Percentiles rank a stretch among this genome's conserved stretches.
phyloP scores from a whole-genome alignment of 257 asterid species.

The Buddleja alternifolia region DNA sequence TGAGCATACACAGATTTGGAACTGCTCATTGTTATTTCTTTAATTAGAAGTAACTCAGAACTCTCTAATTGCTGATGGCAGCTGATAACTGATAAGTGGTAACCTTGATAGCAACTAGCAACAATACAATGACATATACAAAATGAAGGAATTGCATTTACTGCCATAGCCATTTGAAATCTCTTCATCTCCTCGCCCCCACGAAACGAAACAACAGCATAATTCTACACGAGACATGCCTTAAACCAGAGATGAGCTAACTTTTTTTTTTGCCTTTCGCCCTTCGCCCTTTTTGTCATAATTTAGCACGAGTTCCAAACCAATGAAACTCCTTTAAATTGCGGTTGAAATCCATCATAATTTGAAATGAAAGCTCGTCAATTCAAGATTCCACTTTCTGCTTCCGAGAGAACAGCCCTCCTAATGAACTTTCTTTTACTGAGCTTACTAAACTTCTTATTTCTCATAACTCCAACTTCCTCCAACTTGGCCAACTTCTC shows the following conservation, averaged over 20 bases:
- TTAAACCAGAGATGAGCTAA: not conserved
- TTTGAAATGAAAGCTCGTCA: conserved; percentile 10
- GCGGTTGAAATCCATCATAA: no score
- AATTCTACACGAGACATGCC: no score
- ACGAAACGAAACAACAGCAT: not conserved
- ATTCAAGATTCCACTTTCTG: conserved; percentile 22
- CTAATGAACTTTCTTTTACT: conserved; percentile 42
- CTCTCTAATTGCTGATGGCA: no score
- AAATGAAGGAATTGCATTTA: no score
- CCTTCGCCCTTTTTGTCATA: not conserved
- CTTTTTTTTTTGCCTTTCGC: not conserved
- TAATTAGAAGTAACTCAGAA: no score
- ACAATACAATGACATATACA: no score
- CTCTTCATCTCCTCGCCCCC: not conserved
- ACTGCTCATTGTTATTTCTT: no score
- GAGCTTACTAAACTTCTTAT: conserved; percentile 35
- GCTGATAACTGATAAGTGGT: no score
- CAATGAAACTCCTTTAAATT: no score
- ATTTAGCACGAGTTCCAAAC: not conserved
- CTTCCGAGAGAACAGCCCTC: conserved; percentile 35
- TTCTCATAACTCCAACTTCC: conserved; percentile 36
- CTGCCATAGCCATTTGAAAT: not conserved
- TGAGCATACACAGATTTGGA: no score
- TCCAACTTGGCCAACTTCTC: conserved; percentile 63
- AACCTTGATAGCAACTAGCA: no score